Base-by-base conservation (phyloP, 768 basidiomycete species). In the Butyriboletus loyo region DNA sequence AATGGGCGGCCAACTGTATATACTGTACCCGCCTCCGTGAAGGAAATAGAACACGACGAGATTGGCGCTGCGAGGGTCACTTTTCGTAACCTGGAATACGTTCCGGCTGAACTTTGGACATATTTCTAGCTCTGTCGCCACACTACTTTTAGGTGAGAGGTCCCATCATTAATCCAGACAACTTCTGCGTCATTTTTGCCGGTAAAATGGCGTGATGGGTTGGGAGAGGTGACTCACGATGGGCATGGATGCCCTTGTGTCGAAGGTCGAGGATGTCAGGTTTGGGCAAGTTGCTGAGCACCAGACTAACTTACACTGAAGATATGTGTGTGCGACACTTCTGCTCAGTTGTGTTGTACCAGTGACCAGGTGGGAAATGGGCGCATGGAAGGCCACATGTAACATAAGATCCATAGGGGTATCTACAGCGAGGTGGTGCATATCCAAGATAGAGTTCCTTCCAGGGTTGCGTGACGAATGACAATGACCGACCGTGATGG, bases 1-100 rank as follows among this genome's bases (percentile, higher is more conserved):
- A 85, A 56, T 83, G 80, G 2, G 82, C 85, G 9, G 82, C 81
- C 7, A 79, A 61, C 19, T 72, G 70, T 27, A 73, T 67, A 57
- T 81, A 86, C 1, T 67, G 56, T 81, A 86, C 1, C 73, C 84
- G 7, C 85, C 85, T 19, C 85, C 85, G 54, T 87, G 86, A n/a
- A 88, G 65, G 42, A 71, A 70, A 60, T 80, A 80, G n/a, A 84
- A 62, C 5, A 85, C 75, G 73, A 72, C 41, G 61, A 65, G 5
- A 80, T 75, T 1, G 73, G 54, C 22, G 46, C 37, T 4, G 52
- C 71, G 34, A 52, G 43, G 73, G 4, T 62, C 56, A 2, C 73
- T 75, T 27, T 68, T 65, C 60, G 59, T 84, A 85, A 7, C 81
- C 83, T 14, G 83, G 79, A 35, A 85, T 72, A 32, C 72, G 72